A percentile compares a stretch with the other conserved stretches of the same genome.
phyloP scores from a whole-genome alignment of 306 rosid genomes.

The Carpinus viminea region DNA sequence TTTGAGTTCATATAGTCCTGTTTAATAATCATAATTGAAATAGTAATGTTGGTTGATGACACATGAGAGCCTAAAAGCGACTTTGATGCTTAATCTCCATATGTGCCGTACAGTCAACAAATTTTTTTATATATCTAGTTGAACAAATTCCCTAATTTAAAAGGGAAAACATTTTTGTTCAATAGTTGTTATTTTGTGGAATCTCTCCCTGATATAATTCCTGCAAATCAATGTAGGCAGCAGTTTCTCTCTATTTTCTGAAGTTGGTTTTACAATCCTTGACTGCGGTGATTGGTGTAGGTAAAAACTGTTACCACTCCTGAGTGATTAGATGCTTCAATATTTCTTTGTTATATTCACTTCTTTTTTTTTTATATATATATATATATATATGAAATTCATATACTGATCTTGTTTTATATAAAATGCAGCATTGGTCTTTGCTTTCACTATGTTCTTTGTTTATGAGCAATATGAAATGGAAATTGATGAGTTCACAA shows the following conservation, averaged over 20 bases:
- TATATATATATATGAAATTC: background rate
- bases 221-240: conserved; percentile 48
- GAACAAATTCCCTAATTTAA: background rate
- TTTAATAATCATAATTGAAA: background rate
- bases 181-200: conserved; percentile 10
- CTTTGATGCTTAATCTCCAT: background rate
- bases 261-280: conserved; percentile 47
- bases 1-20: background rate
- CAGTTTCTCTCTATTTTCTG: conserved; percentile 51
- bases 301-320: conserved; percentile 42
- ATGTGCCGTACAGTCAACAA: background rate
- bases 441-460: conserved; percentile 71
- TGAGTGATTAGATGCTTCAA: conserved; percentile 12
- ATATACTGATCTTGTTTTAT: background rate
- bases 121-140: background rate
- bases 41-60: background rate
- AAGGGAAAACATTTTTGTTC: conserved; percentile 15
- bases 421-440: conserved; percentile 55
- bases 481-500: conserved; percentile 55
- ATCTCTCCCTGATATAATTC: conserved; percentile 14
- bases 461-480: conserved; percentile 79
- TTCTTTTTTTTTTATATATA: conserved; percentile 8
- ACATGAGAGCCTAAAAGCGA: background rate
- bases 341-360: conserved; percentile 12
- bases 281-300: conserved; percentile 51